Conservation (phyloP, 2,329 filamentous ascomycete genomes). For the Clonostachys byssicola region DNA sequence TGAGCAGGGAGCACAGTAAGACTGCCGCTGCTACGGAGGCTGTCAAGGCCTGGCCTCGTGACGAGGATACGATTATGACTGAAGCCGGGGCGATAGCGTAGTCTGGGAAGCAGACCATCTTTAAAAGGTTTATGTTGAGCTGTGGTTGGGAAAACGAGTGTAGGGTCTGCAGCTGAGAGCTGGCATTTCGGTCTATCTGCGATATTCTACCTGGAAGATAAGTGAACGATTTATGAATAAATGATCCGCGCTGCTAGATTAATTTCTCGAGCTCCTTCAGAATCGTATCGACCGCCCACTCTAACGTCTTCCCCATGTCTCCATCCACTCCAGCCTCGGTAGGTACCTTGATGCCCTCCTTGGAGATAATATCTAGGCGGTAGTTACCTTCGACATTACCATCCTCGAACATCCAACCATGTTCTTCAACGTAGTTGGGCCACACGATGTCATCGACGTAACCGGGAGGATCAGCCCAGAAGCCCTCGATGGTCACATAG, state of each 20-base stretch:
- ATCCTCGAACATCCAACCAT: conserved; percentile 73
- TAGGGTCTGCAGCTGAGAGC: background rate
- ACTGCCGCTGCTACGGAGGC: conserved; percentile 51
- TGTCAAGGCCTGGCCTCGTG: conserved; percentile 24
- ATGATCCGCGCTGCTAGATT: background rate
- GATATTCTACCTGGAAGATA: background rate
- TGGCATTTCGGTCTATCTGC: background rate
- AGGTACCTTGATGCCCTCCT: conserved; percentile 44
- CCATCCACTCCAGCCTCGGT: conserved; percentile 39
- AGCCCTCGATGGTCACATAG: conserved; percentile 81
- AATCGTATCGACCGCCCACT: conserved; percentile 65
- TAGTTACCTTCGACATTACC: conserved; percentile 61
- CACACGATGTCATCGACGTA: conserved; percentile 95
- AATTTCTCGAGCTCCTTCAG: conserved; percentile 25
- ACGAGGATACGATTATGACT: background rate
- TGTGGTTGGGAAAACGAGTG: no score
- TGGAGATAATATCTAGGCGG: conserved; percentile 36
- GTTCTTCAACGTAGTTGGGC: conserved; percentile 85
- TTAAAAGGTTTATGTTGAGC: no score
- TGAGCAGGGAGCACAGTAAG: conserved; percentile 47
- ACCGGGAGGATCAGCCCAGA: conserved; percentile 91
- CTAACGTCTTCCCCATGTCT: conserved; percentile 57
- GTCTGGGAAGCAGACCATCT: no score
- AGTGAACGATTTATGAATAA: no score
- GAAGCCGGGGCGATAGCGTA: background rate